Evolutionary conservation across 2,329 filamentous ascomycete genomes (phyloP).

Genomic region (Hymenoscyphus infarciens): DNA sequence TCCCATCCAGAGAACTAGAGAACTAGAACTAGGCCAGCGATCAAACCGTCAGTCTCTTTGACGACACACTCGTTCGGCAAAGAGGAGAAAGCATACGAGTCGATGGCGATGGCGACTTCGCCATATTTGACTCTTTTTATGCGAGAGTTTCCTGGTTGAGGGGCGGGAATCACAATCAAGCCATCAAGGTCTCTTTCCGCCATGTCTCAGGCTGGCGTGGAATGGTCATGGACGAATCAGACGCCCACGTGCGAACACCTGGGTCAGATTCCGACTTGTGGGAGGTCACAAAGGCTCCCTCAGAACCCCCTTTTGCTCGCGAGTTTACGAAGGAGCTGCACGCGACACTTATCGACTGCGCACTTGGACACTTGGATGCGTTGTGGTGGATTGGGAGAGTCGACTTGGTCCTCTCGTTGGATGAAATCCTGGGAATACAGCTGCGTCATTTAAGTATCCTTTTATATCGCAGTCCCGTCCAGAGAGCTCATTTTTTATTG

Average conservation of each 20-base stretch:
- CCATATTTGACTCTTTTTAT: not conserved
- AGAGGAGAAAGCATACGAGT: not conserved
- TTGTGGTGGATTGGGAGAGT: not conserved
- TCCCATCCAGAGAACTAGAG: not conserved
- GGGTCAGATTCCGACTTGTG: not conserved
- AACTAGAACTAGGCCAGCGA: not conserved
- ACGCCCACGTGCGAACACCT: not conserved
- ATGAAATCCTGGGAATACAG: not conserved
- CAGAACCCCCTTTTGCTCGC: too few species aligned
- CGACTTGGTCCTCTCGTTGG: not conserved
- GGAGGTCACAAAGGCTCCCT: not conserved
- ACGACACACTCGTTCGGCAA: not conserved
- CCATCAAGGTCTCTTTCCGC: constrained; percentile 1
- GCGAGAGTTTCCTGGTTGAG: not conserved
- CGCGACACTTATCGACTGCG: not conserved
- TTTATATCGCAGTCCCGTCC: not conserved
- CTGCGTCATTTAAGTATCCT: not conserved
- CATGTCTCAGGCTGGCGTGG: not conserved
- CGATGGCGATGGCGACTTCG: not conserved
- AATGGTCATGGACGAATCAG: not conserved
- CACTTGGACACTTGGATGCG: not conserved
- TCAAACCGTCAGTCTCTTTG: not conserved
- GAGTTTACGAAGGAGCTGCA: not conserved
- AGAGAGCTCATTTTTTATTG: not conserved
- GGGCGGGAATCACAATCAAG: not conserved